Conservation (phyloP, 257 asterid species). For the Cinchona pubescens region DNA sequence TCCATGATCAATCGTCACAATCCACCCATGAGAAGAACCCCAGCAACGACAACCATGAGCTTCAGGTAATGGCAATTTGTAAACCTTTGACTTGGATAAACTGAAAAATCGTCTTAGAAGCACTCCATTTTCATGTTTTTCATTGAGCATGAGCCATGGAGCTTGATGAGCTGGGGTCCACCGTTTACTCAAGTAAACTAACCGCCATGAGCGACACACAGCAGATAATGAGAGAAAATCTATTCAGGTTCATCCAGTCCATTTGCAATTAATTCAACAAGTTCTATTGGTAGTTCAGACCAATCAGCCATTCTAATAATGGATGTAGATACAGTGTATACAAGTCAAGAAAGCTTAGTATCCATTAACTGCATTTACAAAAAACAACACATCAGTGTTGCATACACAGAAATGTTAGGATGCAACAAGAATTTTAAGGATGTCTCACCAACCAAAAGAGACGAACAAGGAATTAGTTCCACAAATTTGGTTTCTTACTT, state of each 20-base stretch:
- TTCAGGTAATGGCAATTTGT: slow-evolving; percentile 18
- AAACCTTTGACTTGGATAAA: slow-evolving; percentile 21
- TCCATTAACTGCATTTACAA: neutral
- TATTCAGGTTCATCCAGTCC: slow-evolving; percentile 18
- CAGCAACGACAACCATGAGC: slow-evolving; percentile 25
- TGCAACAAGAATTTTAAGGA: too few species aligned
- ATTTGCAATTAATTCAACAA: slow-evolving; percentile 25
- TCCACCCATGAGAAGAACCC: slow-evolving; percentile 37
- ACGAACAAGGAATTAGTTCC: neutral
- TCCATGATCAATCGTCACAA: slow-evolving; percentile 13
- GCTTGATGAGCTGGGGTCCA: slow-evolving; percentile 6
- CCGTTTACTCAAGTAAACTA: slow-evolving; percentile 8
- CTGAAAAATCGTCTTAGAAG: slow-evolving; percentile 13
- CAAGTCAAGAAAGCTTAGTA: neutral
- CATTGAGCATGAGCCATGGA: slow-evolving; percentile 32
- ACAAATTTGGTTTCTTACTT: too few species aligned
- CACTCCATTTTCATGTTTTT: slow-evolving; percentile 1
- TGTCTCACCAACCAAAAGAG: neutral
- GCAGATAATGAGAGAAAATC: slow-evolving; percentile 22
- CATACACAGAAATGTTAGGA: too few species aligned
- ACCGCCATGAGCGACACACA: slow-evolving; percentile 31
- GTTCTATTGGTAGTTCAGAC: slow-evolving; percentile 26
- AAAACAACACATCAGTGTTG: neutral
- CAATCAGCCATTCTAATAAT: slow-evolving; percentile 17
- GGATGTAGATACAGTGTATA: neutral